Conservation (phyloP, 257 asterid species). For the Primulina eburnea region DNA sequence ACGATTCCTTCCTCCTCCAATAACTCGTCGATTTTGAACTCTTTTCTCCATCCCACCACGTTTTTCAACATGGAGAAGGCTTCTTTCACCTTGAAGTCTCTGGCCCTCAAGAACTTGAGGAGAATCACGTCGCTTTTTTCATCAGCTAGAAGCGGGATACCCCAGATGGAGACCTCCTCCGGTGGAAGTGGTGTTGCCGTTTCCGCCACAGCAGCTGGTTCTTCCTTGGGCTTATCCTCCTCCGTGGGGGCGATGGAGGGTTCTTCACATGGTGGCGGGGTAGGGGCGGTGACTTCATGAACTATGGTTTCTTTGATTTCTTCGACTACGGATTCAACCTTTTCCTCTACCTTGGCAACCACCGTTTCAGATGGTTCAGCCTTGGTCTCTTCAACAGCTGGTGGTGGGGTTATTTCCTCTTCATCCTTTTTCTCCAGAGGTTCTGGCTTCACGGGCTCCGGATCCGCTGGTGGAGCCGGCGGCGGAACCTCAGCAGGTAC, state of each 20-base stretch:
- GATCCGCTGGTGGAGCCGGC: constrained; percentile 12
- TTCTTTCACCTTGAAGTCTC: constrained; percentile 70
- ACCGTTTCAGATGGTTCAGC: constrained; percentile 28
- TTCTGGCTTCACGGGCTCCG: constrained; percentile 15
- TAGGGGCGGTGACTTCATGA: not conserved
- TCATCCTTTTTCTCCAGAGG: constrained; percentile 25
- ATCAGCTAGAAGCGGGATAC: constrained; percentile 50
- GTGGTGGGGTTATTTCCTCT: constrained; percentile 19
- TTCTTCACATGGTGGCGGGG: constrained; percentile 35
- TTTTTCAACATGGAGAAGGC: constrained; percentile 30
- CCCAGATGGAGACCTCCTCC: constrained; percentile 33
- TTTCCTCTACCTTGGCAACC: constrained; percentile 48
- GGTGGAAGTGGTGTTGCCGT: constrained; percentile 33
- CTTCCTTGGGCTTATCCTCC: constrained; percentile 27
- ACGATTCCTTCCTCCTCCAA: constrained; percentile 5
- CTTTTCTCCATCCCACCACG: constrained; percentile 17
- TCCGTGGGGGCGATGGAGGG: not conserved
- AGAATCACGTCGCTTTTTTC: constrained; percentile 57
- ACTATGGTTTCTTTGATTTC: constrained; percentile 30
- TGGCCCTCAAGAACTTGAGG: constrained; percentile 69
- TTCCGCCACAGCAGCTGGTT: constrained; percentile 22
- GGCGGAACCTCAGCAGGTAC: constrained; percentile 13
- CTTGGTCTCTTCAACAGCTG: constrained; percentile 10
- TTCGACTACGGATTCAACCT: not conserved
- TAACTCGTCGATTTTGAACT: constrained; percentile 10